Conservation (phyloP, 1,284 basidiomycete species). For the Moesziomyces antarcticus region DNA sequence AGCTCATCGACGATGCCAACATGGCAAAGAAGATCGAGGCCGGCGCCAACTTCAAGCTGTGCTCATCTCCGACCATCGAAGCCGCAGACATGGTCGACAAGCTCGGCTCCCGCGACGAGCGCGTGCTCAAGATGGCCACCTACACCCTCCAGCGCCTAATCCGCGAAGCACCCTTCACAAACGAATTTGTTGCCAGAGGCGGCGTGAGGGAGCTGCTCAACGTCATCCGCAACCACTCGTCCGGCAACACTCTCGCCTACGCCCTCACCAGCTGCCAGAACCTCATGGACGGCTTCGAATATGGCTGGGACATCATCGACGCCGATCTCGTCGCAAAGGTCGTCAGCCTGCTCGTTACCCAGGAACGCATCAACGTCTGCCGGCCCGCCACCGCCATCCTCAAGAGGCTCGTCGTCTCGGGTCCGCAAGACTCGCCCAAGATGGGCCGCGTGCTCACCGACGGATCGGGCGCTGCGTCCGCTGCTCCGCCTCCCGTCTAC, state of each 20-base stretch:
- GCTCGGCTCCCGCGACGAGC: conserved; percentile 75
- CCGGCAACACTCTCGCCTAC: conserved; percentile 88
- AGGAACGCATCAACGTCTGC: conserved; percentile 80
- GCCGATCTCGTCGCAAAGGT: conserved; percentile 79
- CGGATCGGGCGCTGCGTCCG: conserved; percentile 14
- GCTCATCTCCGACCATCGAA: conserved; percentile 82
- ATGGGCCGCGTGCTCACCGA: conserved; percentile 44
- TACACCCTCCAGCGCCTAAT: conserved; percentile 87
- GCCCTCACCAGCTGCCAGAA: conserved; percentile 86
- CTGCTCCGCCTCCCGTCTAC: conserved; percentile 35
- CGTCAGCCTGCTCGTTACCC: conserved; percentile 77
- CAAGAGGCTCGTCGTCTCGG: conserved; percentile 77
- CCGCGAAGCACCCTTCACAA: conserved; percentile 87
- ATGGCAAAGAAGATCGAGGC: conserved; percentile 62
- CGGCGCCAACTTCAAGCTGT: conserved; percentile 71
- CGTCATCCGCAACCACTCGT: conserved; percentile 67
- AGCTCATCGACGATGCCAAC: conserved; percentile 81
- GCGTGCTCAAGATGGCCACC: conserved; percentile 75
- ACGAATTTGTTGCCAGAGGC: conserved; percentile 82
- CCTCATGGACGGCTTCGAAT: conserved; percentile 69
- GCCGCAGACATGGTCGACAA: conserved; percentile 82
- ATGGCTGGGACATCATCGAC: conserved; percentile 78
- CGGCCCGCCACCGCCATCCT: conserved; percentile 95
- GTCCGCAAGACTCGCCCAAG: conserved; percentile 46
- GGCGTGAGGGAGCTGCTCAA: conserved; percentile 70